These are phyloP conservation scores for Achaetomium macrosporum DNA, from an alignment of 2,329 filamentous ascomycete species.

Conservation along the genomic window DNA sequence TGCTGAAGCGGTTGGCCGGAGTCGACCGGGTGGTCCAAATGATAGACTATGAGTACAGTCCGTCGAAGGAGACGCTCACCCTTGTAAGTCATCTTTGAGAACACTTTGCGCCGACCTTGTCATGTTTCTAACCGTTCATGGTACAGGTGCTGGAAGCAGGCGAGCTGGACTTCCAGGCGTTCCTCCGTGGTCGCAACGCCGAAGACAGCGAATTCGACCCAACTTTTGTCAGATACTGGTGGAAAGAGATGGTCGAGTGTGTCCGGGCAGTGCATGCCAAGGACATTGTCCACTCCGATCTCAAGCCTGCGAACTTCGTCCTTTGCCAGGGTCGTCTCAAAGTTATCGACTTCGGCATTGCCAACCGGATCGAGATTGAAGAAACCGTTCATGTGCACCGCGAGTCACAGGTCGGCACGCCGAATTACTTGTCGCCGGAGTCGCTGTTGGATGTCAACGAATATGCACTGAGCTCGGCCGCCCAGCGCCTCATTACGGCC, in stretches of 20 bases:
- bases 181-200: constrained; percentile 62
- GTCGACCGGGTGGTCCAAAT: constrained; percentile 88
- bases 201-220: constrained; percentile 75
- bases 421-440: constrained; percentile 98
- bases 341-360: constrained; percentile 97
- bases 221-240: constrained; percentile 93
- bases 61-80: constrained; percentile 81
- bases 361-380: constrained; percentile 91
- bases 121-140: constrained; percentile 1
- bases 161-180: constrained; percentile 84
- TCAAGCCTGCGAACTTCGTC: constrained; percentile 97
- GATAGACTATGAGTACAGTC: constrained; percentile 89
- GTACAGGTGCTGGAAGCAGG: constrained; percentile 89
- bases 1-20: constrained; percentile 73
- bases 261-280: constrained; percentile 80
- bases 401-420: constrained; percentile 89
- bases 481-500: constrained; percentile 34
- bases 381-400: constrained; percentile 96
- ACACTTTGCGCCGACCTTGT: background rate
- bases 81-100: constrained; percentile 53
- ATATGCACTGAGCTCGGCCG: constrained; percentile 35
- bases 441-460: constrained; percentile 79
- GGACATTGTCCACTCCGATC: constrained; percentile 92
- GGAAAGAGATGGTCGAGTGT: constrained; percentile 99
- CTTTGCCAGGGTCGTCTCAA: constrained; percentile 86